These are phyloP conservation scores for Sporothrix inflata DNA, from an alignment of 2,329 filamentous ascomycete species.

Conservation along the genomic window DNA sequence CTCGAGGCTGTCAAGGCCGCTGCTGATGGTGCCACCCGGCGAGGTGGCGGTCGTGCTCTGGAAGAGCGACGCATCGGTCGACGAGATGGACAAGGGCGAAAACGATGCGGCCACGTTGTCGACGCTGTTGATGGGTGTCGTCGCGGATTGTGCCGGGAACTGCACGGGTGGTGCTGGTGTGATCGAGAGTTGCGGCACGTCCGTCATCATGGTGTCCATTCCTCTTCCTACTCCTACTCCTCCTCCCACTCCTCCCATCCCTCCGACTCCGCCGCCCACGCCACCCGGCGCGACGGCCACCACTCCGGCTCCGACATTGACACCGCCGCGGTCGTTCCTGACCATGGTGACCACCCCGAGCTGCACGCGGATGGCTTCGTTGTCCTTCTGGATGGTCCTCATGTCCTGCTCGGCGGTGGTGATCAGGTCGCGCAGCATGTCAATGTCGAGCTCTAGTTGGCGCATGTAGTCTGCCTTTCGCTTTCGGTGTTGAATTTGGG, in stretches of 20 bases:
- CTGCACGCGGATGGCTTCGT: conserved; percentile 47
- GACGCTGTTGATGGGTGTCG: not conserved
- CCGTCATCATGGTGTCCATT: not conserved
- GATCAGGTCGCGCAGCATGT: conserved; percentile 53
- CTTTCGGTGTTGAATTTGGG: conserved; percentile 59
- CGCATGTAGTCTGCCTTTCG: conserved; percentile 60
- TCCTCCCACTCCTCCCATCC: not conserved
- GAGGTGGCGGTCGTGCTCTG: not conserved
- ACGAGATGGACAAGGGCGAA: conserved; percentile 11
- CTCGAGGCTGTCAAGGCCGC: not conserved
- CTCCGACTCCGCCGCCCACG: conserved; percentile 14
- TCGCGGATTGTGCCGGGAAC: not conserved
- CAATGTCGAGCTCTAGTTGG: conserved; percentile 57
- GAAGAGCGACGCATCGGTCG: not conserved
- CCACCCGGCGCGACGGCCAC: conserved; percentile 24
- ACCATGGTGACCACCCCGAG: conserved; percentile 36
- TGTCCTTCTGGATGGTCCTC: conserved; percentile 46
- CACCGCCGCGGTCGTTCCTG: not conserved
- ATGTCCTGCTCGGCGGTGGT: conserved; percentile 47
- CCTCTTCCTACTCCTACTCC: not conserved
- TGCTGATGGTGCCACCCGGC: not conserved
- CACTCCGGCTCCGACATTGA: conserved; percentile 20
- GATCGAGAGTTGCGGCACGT: conserved; percentile 15
- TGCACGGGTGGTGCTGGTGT: conserved; percentile 17
- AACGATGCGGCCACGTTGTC: conserved; percentile 18